These are phyloP conservation scores for Volvariella surrecta DNA, from an alignment of 1,284 basidiomycete species.

Conservation along the genomic window DNA sequence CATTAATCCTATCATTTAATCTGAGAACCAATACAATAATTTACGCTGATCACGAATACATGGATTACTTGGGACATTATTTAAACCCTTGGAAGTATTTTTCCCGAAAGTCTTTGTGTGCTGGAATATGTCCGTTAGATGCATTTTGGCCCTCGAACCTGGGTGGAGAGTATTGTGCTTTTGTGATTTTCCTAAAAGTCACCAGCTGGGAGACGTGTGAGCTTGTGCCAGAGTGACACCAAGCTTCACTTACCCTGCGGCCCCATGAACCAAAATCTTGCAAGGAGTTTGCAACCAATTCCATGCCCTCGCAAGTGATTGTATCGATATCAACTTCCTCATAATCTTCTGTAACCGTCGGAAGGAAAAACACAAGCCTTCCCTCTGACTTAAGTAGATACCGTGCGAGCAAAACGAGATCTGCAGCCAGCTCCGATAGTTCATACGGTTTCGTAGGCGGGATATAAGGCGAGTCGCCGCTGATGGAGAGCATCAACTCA, in stretches of 20 bases:
- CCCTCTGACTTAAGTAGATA: conserved; percentile 83
- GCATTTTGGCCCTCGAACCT: conserved; percentile 30
- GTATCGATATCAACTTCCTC: conserved; percentile 75
- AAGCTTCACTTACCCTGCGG: conserved; percentile 53
- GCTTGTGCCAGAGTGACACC: background rate
- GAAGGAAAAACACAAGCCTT: conserved; percentile 91
- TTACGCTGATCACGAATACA: background rate
- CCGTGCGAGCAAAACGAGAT: conserved; percentile 79
- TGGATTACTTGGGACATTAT: conserved; percentile 12
- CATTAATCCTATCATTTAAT: conserved; percentile 16
- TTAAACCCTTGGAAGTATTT: conserved; percentile 79
- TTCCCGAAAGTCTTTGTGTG: conserved; percentile 71
- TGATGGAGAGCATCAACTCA: conserved; percentile 11
- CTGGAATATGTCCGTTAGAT: conserved; percentile 41
- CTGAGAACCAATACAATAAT: conserved; percentile 2
- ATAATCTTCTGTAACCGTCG: conserved; percentile 88
- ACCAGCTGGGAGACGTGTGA: conserved; percentile 51
- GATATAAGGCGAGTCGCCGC: conserved; percentile 62
- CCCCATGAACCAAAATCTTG: conserved; percentile 98
- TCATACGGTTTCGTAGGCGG: conserved; percentile 92
- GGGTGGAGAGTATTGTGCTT: conserved; percentile 39
- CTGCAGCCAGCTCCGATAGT: conserved; percentile 74
- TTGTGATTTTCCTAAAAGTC: conserved; percentile 73
- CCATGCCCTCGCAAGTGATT: conserved; percentile 80
- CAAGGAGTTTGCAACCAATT: conserved; percentile 79